Evolutionary conservation across 805 yeast genomes (phyloP), one percentile per base, ranked within the genome.

Genomic region (Metschnikowia colocasiae): DNA sequence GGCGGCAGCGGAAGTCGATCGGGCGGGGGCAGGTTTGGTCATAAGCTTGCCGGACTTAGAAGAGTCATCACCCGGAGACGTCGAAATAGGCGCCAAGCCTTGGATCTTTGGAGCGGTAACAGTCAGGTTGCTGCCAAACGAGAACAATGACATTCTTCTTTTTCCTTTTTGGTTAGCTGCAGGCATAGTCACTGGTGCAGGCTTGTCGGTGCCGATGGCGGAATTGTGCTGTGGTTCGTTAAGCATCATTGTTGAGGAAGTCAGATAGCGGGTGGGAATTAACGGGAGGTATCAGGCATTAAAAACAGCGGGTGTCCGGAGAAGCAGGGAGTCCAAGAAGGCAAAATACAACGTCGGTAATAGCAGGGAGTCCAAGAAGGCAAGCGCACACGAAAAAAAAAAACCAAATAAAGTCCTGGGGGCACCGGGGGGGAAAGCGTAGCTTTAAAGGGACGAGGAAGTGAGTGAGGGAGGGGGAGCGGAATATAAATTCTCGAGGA

Each of bases 131-230:
- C 38, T 33, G 18, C 58, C 60, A 38, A 61, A 59, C 12, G 61
- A 57, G 33, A 61, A 61, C 49, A 59, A 51, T 37, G 63, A 59
- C 57, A 61, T 51, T 38, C 61, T 55, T 48, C 58, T 56, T 40
- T 51, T 53, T 4, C 56, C 54, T 35, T 36, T 37, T n/a, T 15
- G 46, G 19, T 42, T 38, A 13, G 31, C 23, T 22, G 35, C 29
- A 29, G 43, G 36, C 30, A 31, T 37, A 12, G 43, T 25, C 22
- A 31, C 36, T 10, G 47, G 35, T n/a, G 26, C 22, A 15, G 32
- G 7, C 37, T 39, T 39, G 18, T 39, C 26, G n/a, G 42, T 15
- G 32, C 31, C 33, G 33, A 39, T 27, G 33, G 42, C 30, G 30
- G 40, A 16, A 25, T 25, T 36, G 30, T 36, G 33, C 15, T 39